Evolutionary conservation across 164 flowering plant genomes (phyloP).

Genomic region (Vitis rotundifolia): DNA sequence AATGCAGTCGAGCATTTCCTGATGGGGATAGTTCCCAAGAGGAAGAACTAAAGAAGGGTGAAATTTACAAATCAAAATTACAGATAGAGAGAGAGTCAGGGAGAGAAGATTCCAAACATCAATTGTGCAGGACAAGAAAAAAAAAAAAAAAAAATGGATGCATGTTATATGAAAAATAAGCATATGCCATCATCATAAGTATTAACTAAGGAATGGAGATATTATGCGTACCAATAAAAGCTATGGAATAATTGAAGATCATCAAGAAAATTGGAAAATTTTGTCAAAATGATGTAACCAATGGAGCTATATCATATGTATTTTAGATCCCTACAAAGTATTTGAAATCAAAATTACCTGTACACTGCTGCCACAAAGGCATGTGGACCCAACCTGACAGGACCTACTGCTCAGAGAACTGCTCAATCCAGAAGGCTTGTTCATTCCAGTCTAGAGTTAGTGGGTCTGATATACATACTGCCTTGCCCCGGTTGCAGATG

Average conservation of each 20-base stretch:
- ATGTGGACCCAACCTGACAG: conserved; percentile 32
- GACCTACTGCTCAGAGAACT: conserved; percentile 11
- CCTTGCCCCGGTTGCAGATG: conserved; percentile 46
- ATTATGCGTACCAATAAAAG: background rate
- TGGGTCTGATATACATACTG: conserved; percentile 38
- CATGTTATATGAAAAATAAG: too few species aligned
- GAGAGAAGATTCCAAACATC: too few species aligned
- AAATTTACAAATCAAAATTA: too few species aligned
- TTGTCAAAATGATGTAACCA: background rate
- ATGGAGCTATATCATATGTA: background rate
- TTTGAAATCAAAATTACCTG: conserved; percentile 41
- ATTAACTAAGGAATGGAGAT: background rate
- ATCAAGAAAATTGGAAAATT: background rate
- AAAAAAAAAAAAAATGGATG: too few species aligned
- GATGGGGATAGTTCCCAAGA: background rate
- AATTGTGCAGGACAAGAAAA: too few species aligned
- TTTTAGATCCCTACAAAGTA: too few species aligned
- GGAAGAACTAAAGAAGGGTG: too few species aligned
- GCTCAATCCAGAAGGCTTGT: conserved; percentile 21
- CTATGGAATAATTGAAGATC: background rate
- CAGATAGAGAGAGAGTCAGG: background rate
- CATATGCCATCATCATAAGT: too few species aligned
- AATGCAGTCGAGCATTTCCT: background rate
- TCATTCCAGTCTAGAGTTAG: conserved; percentile 55
- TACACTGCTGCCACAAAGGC: conserved; percentile 52